Evolutionary conservation across 371 early-diverging fungal genomes (phyloP).

Genomic region (Apophysomyces trapeziformis): DNA sequence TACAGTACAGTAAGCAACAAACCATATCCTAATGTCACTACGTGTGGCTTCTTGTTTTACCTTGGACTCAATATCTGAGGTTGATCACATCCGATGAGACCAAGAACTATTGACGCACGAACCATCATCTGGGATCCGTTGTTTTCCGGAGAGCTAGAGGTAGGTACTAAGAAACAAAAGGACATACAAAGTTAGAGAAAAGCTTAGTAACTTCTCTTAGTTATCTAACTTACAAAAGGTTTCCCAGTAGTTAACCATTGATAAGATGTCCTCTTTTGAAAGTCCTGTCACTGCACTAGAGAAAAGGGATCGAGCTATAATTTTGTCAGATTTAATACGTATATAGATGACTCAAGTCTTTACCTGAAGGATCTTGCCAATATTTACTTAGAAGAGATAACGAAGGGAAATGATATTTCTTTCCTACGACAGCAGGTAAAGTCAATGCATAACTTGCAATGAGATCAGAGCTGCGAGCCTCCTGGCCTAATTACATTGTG

Average conservation of each 20-base stretch:
- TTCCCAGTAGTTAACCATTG: conserved; percentile 71
- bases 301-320: conserved; percentile 49
- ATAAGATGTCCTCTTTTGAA: conserved; percentile 45
- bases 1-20: conserved; percentile 12
- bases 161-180: conserved; percentile 55
- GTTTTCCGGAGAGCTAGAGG: conserved; percentile 47
- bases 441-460: conserved; percentile 56
- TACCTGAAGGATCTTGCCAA: conserved; percentile 86
- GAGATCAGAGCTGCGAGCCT: conserved; percentile 50
- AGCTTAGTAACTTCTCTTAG: neutral
- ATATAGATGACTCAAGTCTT: neutral
- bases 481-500: conserved; percentile 34
- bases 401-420: conserved; percentile 65
- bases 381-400: conserved; percentile 79
- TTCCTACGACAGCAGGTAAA: conserved; percentile 59
- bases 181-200: neutral
- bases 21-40: neutral
- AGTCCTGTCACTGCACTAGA: conserved; percentile 47
- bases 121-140: conserved; percentile 67
- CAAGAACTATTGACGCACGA: conserved; percentile 76
- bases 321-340: neutral
- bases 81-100: conserved; percentile 70
- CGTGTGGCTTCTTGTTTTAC: conserved; percentile 25
- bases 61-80: conserved; percentile 52
- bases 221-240: conserved; percentile 45